Base-by-base conservation (phyloP, 352 stramenopile species). In the Plasmopara halstedii region DNA sequence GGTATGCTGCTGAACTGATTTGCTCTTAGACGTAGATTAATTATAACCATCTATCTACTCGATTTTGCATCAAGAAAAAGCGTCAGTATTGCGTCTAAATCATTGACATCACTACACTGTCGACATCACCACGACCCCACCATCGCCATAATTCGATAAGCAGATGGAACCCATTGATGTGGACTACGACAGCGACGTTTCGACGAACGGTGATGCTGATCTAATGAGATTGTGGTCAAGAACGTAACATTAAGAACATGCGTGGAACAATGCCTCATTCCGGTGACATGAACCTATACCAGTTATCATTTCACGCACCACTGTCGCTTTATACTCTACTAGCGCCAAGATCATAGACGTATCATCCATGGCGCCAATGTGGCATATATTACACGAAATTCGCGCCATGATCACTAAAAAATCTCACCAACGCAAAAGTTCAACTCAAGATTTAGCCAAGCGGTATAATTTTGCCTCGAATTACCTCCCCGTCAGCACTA, bases 351-450 rank as follows among this genome's bases (percentile, higher is more conserved):
- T 63, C 18, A 20, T 66, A 23, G 43, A 62, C 41, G 54, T 40
- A 36, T 48, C 63, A 33, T 66, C 63, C 13, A 63, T 73, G 49
- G 53, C 47, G 14, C 63, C 64, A 2, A 58, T 72, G 61, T 78
- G 67, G 67, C 47, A 53, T 13, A 65, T 67, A 36, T 50, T 78
- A 45, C 55, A 52, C 25, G 53, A 74, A 37, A 56, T 73, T 17
- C 60, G 61, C 42, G 40, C 60, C 9, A 26, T 67, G 26, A 53
- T 63, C 32, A 54, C 56, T 14, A 62, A 56, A 35, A 18, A 53
- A n/a, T 41, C 46, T 2, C 17, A 50, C 6, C 43, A 54, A 49
- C 54, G 54, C 29, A 52, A 36, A 15, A 61, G 13, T 25, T 62
- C 48, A 3, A 17, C 32, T 2, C 54, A 63, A 17, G 42, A 62